Evolutionary conservation across 148 eudicot species (phyloP).

Genomic region (Heliamphora exappendiculata): DNA sequence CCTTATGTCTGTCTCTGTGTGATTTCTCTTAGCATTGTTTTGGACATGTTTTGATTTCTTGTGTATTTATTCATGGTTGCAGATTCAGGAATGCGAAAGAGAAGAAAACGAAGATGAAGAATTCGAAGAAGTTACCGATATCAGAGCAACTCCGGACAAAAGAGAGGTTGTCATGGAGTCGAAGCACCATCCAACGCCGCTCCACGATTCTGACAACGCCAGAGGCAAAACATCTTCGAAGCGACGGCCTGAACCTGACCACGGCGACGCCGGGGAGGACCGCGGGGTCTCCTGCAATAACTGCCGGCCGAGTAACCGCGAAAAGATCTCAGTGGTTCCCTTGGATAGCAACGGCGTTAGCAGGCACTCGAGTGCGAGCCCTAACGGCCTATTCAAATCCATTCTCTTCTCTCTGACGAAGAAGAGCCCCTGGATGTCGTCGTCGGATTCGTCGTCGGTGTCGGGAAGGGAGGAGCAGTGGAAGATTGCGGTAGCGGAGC

Average conservation of each 20-base stretch:
- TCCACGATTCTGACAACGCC: slow-evolving; percentile 25
- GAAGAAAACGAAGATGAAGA: slow-evolving; percentile 78
- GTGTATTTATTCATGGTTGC: slow-evolving; percentile 18
- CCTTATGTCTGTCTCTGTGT: not conserved
- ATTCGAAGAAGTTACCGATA: slow-evolving; percentile 40
- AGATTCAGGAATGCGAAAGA: slow-evolving; percentile 63
- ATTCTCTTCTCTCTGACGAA: slow-evolving; percentile 42
- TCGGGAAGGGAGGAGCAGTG: slow-evolving; percentile 51
- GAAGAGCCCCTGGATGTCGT: slow-evolving; percentile 44
- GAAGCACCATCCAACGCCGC: slow-evolving; percentile 47
- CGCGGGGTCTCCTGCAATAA: slow-evolving; percentile 55
- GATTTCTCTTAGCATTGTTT: not conserved
- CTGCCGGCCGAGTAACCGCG: slow-evolving; percentile 72
- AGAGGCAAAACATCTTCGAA: slow-evolving; percentile 16
- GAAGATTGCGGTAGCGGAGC: slow-evolving; percentile 58
- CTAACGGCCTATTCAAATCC: slow-evolving; percentile 58
- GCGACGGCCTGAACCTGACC: slow-evolving; percentile 15
- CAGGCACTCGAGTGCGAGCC: slow-evolving; percentile 30
- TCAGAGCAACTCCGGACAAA: slow-evolving; percentile 23
- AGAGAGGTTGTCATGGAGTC: slow-evolving; percentile 9
- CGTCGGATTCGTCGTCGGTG: slow-evolving; percentile 17
- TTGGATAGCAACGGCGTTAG: slow-evolving; percentile 29
- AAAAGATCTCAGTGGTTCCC: slow-evolving; percentile 54
- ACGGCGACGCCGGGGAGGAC: not conserved
- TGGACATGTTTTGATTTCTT: not conserved